Conservation (phyloP, 345 rosid species). For the Eucalyptus rudis region DNA sequence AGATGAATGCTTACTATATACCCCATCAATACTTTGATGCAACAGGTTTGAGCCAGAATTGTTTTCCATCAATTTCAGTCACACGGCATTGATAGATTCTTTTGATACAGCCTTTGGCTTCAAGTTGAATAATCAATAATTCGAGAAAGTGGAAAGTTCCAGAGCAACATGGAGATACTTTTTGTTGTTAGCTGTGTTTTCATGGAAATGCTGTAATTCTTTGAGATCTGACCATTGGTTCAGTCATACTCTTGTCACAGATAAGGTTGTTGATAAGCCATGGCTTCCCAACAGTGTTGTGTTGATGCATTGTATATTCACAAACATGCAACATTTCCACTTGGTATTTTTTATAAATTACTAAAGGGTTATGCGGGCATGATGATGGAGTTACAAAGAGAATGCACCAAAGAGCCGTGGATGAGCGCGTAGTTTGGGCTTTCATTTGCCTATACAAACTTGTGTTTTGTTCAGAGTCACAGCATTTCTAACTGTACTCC, state of each 20-base stretch:
- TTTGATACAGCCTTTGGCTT: neutral
- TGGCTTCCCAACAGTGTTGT: neutral
- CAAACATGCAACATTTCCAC: neutral
- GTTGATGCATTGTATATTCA: neutral
- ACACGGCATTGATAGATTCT: neutral
- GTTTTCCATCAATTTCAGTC: neutral
- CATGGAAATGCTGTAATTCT: neutral
- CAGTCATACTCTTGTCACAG: neutral
- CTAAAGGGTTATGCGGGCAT: neutral
- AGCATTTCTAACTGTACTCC: neutral
- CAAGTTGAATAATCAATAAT: neutral
- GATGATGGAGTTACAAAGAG: neutral
- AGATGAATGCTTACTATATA: neutral
- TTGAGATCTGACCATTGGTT: neutral
- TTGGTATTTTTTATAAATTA: neutral
- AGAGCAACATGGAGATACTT: neutral
- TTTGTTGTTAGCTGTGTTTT: neutral
- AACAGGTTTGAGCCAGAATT: neutral
- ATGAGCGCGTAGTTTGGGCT: neutral
- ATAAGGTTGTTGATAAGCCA: neutral
- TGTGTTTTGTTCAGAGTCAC: neutral
- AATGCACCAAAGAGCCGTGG: neutral
- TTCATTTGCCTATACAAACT: neutral
- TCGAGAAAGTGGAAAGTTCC: neutral
- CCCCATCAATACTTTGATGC: neutral